Percentiles rank a stretch among this genome's conserved stretches.
Conservation (phyloP, 164 flowering plant genomes). For the Chimonanthus praecox region DNA sequence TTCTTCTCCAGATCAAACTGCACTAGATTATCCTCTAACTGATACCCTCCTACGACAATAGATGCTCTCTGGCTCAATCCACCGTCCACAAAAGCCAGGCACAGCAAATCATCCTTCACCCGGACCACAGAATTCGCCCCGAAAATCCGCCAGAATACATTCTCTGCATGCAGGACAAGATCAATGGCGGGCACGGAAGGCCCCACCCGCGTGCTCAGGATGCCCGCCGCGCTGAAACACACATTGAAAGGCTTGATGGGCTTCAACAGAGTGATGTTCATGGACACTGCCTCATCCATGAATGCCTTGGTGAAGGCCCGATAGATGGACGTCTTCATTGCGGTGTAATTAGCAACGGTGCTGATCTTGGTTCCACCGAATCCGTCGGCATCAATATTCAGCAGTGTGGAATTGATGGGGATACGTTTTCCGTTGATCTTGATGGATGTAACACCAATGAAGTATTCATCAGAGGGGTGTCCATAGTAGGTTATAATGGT, state of each 20-base stretch:
- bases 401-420: slow-evolving; percentile 6
- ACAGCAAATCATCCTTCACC: slow-evolving; percentile 19
- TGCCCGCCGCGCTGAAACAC: slow-evolving; percentile 23
- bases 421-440: slow-evolving; percentile 10
- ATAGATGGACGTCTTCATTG: slow-evolving; percentile 23
- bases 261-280: slow-evolving; percentile 24
- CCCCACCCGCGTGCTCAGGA: slow-evolving; percentile 26
- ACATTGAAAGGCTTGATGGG: slow-evolving; percentile 29
- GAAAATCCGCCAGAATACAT: slow-evolving; percentile 29
- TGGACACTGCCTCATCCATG: slow-evolving; percentile 15
- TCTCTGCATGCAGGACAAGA: slow-evolving; percentile 9
- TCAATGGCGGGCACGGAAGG: slow-evolving; percentile 11
- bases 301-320: slow-evolving; percentile 19
- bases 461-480: slow-evolving; percentile 16
- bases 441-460: slow-evolving; percentile 22
- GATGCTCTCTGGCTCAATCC: slow-evolving; percentile 22
- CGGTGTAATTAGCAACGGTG: slow-evolving; percentile 33
- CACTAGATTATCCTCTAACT: slow-evolving; percentile 31
- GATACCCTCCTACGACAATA: slow-evolving; percentile 28
- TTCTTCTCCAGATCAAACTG: slow-evolving; percentile 26
- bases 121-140: slow-evolving; percentile 31
- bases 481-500: too few species aligned
- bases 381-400: slow-evolving; percentile 14
- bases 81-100: slow-evolving; percentile 34
- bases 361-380: slow-evolving; percentile 33